Conservation (phyloP, 2,329 filamentous ascomycete species). For the Aspergillus ustus region DNA sequence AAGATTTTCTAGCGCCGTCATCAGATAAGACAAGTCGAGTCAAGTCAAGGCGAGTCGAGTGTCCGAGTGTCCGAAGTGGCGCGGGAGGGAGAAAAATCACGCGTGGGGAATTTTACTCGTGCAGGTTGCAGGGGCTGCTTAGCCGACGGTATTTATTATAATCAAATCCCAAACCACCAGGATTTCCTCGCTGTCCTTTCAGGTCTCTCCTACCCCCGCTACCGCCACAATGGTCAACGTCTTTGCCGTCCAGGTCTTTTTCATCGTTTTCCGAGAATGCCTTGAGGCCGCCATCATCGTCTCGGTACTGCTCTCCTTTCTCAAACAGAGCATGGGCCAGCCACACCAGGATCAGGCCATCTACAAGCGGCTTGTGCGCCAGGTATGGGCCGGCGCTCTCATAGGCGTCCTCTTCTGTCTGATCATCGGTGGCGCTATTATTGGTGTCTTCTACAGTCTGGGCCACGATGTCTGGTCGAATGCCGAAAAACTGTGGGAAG, state of each 20-base stretch:
- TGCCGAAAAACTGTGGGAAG: slow-evolving; percentile 80
- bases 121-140: no score
- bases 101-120: no score
- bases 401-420: slow-evolving; percentile 68
- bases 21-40: no score
- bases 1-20: no score
- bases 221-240: no score
- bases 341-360: slow-evolving; percentile 60
- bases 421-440: slow-evolving; percentile 68
- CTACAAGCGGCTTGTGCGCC: slow-evolving; percentile 64
- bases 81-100: no score
- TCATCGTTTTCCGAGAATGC: slow-evolving; percentile 86
- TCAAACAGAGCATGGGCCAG: slow-evolving; percentile 77
- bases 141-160: no score
- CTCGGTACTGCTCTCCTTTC: slow-evolving; percentile 81
- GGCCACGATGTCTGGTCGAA: slow-evolving; percentile 69
- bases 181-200: no score
- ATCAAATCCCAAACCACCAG: no score
- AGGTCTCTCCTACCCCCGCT: no score
- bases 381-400: slow-evolving; percentile 68
- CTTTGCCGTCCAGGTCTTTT: slow-evolving; percentile 64
- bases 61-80: no score
- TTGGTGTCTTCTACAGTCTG: slow-evolving; percentile 73
- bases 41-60: no score
- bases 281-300: slow-evolving; percentile 84